These are phyloP conservation scores for Tetrapisispora pingtungensis DNA, from an alignment of 805 yeast genomes.

Conservation along the genomic window DNA sequence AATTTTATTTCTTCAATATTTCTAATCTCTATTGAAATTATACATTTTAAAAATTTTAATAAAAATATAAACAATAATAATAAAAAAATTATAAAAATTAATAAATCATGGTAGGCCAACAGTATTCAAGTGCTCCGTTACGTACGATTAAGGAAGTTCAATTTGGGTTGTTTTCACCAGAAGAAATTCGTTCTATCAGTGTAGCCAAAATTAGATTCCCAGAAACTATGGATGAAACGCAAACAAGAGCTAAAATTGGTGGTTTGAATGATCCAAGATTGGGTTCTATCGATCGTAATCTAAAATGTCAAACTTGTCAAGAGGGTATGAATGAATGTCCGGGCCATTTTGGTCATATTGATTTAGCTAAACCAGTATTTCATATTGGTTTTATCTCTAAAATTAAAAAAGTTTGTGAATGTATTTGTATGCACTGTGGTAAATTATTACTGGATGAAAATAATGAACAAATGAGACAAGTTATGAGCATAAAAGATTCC, in stretches of 20 bases:
- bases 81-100: slow-evolving; percentile 2
- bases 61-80: neutral
- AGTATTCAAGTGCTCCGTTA: slow-evolving; percentile 96
- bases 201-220: slow-evolving; percentile 98
- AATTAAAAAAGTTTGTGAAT: slow-evolving; percentile 90
- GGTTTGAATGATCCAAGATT: slow-evolving; percentile 95
- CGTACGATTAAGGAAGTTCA: slow-evolving; percentile 97
- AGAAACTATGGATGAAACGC: slow-evolving; percentile 98
- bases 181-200: slow-evolving; percentile 92
- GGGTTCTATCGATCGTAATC: slow-evolving; percentile 94
- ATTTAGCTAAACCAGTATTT: slow-evolving; percentile 95
- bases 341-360: slow-evolving; percentile 98
- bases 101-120: slow-evolving; percentile 43
- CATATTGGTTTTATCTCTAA: slow-evolving; percentile 92
- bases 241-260: slow-evolving; percentile 89
- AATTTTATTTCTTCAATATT: neutral
- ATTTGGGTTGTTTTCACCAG: slow-evolving; percentile 96
- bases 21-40: neutral
- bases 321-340: slow-evolving; percentile 99
- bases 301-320: slow-evolving; percentile 98
- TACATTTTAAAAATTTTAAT: neutral
- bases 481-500: slow-evolving; percentile 82
- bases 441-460: slow-evolving; percentile 78
- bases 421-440: slow-evolving; percentile 98
- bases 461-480: slow-evolving; percentile 64